These are phyloP conservation scores for Macrophomina pseudophaseolina DNA, from an alignment of 2,329 filamentous ascomycete species.

Conservation along the genomic window DNA sequence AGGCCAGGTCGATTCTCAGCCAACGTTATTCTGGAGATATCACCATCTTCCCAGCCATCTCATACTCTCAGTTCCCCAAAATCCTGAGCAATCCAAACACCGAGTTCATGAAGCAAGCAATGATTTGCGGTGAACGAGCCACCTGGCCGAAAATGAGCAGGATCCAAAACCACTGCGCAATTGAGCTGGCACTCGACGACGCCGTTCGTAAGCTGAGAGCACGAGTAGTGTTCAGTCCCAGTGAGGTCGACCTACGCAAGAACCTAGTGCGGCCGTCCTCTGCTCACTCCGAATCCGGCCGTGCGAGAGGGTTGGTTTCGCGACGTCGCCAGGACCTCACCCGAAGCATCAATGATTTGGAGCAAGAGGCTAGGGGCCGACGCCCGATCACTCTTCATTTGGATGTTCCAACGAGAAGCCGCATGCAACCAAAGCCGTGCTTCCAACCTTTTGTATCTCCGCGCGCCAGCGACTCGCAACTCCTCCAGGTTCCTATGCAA, in stretches of 20 bases:
- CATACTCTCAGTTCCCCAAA: slow-evolving; percentile 72
- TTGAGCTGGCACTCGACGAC: slow-evolving; percentile 82
- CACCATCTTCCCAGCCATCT: slow-evolving; percentile 84
- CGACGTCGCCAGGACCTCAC: slow-evolving; percentile 7
- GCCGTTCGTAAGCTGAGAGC: slow-evolving; percentile 73
- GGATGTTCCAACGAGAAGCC: slow-evolving; percentile 2
- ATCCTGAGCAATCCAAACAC: slow-evolving; percentile 83
- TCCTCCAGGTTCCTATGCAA: slow-evolving; percentile 16
- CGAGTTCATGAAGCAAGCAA: slow-evolving; percentile 83
- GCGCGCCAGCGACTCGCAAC: slow-evolving; percentile 19
- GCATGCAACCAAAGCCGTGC: background rate
- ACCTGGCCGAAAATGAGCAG: slow-evolving; percentile 91
- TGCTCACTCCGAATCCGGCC: slow-evolving; percentile 23
- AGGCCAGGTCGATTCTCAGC: slow-evolving; percentile 78
- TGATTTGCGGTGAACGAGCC: slow-evolving; percentile 78
- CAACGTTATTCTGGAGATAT: slow-evolving; percentile 96
- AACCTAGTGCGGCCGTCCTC: slow-evolving; percentile 34
- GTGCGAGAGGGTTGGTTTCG: slow-evolving; percentile 12
- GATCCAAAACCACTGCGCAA: slow-evolving; percentile 84
- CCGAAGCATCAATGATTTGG: slow-evolving; percentile 20
- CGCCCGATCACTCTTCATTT: slow-evolving; percentile 17
- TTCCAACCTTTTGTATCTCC: background rate
- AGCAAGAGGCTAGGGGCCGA: background rate
- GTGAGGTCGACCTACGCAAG: slow-evolving; percentile 54
- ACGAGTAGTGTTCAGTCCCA: slow-evolving; percentile 71